Base-by-base conservation (phyloP, 2,329 filamentous ascomycete genomes). In the Ophiostoma himal-ulmi region DNA sequence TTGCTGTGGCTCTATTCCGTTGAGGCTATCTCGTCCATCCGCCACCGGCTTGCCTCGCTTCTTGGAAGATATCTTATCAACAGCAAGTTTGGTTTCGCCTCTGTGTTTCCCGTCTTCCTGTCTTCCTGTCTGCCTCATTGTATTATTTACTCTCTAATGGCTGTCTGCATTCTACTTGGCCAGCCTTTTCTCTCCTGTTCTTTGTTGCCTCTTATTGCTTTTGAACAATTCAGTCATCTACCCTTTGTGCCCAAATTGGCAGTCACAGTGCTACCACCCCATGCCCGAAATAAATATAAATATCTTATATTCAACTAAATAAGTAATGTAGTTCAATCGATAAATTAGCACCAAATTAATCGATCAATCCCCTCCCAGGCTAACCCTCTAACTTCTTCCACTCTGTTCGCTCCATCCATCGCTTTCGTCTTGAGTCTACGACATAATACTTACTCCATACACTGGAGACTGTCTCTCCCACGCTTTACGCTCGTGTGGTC, bases 391-490 rank as follows among this genome's bases (percentile, higher is more conserved):
- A 17, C 34, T 39, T 37, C 62, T 39, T 20, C 62, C 34, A 65
- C 62, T 41, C 62, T 62, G n/a, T 26, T 22, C 57, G 52, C 52
- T 26, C 52, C 52, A 57, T 57, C 30, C 52, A 57, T 57, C 52
- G 52, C 52, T 57, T 57, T 57, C 52, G 30, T 30, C 30, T 30
- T 30, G 30, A 30, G 52, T 57, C 52, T 57, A 30, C 52, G 57
- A 62, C 57, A 62, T 60, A 48, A 44, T 44, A 44, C 17, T 48
- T n/a, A 39, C 44, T 48, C 44, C 44, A 48, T n/a, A 39, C 37
- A 13, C 44, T 48, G 44, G 14, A 17, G 14, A n/a, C 44, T 57
- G 52, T 57, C 52, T 57, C 54, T 62, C 57, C 57, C 57, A 62
- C 57, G 57, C 57, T 62, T 62, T 10, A 57, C 52, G 22, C 57